Base-by-base conservation (phyloP, 1,284 basidiomycete genomes). In the Golubevia pallescens region DNA sequence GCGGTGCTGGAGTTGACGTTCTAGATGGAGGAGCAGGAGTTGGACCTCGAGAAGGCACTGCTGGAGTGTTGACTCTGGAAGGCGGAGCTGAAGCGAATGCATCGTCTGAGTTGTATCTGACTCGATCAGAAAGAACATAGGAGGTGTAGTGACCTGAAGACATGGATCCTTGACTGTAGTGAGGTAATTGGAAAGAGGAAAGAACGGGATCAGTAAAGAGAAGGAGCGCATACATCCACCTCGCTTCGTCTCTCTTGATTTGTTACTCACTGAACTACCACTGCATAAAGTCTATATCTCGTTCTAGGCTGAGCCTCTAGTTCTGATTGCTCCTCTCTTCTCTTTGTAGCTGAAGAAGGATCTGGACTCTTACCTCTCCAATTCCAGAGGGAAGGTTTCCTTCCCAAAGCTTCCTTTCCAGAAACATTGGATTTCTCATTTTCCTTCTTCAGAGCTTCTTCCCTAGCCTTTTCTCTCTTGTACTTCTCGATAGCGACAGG, bases 391-490 rank as follows among this genome's bases (percentile, higher is more conserved):
- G 42, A 48, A 16, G 8, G 42, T 16, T 48, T 48, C 42, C 42
- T 48, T 48, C 42, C 42, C 10, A 48, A 16, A 48, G 42, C 42
- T 13, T 48, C 42, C 42, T 48, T 48, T 16, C 42, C 42, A 48
- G 42, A 10, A 48, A 28, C 28, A 28, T 28, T 28, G 28, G 28
- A 28, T 28, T 28, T 28, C 28, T 28, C 28, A 28, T 28, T 28
- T 28, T 66, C 54, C 68, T 87, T 88, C 74, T 89, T 89, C 23
- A 87, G 82, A 64, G 86, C 75, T 80, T 86, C 75, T 48, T 80
- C 75, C 73, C 61, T 80, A 70, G 74, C 69, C 69, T 71, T 77
- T 57, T 61, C 52, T 32, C 65, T 68, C 69, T 52, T 57, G 59
- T 57, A 42, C 61, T 57, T 61, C 61, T 57, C 68, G 52, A 72